phyloP scores from a whole-genome alignment of 495 filamentous ascomycete species.

The Neurospora terricola region DNA sequence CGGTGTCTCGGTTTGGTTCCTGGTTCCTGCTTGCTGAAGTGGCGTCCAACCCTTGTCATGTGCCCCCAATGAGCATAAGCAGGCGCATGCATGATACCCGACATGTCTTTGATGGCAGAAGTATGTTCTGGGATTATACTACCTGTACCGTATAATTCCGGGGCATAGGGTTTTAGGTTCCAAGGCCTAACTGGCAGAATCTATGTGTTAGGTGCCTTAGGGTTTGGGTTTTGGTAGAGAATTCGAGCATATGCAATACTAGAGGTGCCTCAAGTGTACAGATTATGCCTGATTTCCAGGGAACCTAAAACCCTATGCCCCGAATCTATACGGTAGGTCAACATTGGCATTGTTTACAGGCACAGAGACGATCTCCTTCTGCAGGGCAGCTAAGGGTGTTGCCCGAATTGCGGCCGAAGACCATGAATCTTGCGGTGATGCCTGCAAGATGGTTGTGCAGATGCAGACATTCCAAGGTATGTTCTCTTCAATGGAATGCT shows the following conservation, averaged over 20 bases:
- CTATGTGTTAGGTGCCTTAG: no score
- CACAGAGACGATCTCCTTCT: background rate
- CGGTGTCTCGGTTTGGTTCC: background rate
- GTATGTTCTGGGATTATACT: background rate
- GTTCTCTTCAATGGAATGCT: background rate
- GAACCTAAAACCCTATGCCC: no score
- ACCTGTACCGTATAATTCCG: no score
- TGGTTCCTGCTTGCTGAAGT: background rate
- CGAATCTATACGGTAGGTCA: no score
- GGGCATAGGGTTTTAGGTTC: no score
- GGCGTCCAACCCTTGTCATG: background rate
- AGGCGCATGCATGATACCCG: background rate
- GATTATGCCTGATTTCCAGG: no score
- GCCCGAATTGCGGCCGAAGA: background rate
- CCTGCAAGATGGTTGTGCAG: background rate
- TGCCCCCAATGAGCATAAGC: background rate
- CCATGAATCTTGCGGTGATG: background rate
- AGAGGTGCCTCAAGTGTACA: no score
- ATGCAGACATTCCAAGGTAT: background rate
- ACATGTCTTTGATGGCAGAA: background rate
- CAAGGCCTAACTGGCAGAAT: no score
- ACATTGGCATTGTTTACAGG: background rate
- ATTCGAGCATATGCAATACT: no score
- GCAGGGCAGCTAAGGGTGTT: background rate
- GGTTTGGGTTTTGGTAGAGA: no score